Evolutionary conservation across 768 basidiomycete genomes (phyloP), one percentile per base, ranked within the genome.

Genomic region (Pseudohyphozyma bogoriensis): DNA sequence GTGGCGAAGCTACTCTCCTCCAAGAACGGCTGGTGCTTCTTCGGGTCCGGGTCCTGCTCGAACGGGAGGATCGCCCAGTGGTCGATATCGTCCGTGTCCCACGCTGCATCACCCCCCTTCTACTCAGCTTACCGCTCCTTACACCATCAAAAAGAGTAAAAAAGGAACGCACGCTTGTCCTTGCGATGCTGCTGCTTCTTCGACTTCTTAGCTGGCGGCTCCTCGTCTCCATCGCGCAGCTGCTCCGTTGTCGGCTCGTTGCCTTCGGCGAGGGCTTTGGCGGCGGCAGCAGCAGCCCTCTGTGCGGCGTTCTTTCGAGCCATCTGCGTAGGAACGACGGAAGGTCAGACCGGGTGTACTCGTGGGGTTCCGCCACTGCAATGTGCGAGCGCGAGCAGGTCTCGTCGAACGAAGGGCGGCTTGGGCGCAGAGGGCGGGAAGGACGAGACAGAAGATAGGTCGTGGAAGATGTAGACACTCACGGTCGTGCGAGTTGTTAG

Each of bases 1-100:
- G 95, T 93, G 13, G 93, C 93, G 70, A 97, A 99, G 0, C 90
- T 93, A 4, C 91, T 95, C 77, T 99, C 95, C 73, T 97, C 93
- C 2, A 83, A 79, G 76, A 99, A 90, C 3, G 86, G 78, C 0
- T 87, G 86, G 18, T 80, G 84, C 70, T 83, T 85, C 75, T 89
- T 89, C n/a, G 56, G 58, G 74, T 93, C 87, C 42, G 73, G 73
- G 7, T 80, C 78, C 45, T 59, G 58, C 60, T 78, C 72, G 74
- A 96, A 96, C 9, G 84, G 74, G 31, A 92, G 85, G 52, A 97
- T 76, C 76, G 87, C 87, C 95, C 95, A 99, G 66, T 70, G 68
- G 51, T 64, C 62, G n/a, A 96, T 90, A 69, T 95, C 93, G 73
- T 96, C 92, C 46, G 92, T 96, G 72, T 97, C 93, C 93, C 93